Evolutionary conservation across 2,329 filamentous ascomycete species (phyloP), one percentile per base, ranked within the genome.

Genomic region (Albifimbria verrucaria): DNA sequence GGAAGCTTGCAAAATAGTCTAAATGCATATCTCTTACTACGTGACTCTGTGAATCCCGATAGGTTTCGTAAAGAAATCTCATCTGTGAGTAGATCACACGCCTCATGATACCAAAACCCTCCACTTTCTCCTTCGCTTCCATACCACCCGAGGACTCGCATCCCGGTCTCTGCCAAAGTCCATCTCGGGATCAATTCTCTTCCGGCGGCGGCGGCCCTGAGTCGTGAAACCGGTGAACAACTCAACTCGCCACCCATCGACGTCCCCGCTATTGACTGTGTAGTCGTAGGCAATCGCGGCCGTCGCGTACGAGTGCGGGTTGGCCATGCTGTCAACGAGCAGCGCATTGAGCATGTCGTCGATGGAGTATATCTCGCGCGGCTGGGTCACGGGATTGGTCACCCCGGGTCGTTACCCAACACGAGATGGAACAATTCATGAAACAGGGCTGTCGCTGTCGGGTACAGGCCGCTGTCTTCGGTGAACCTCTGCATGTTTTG

Each of bases 391-490:
- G 17, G 45, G 23, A 17, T 10, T 18, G 21, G 45, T 48, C 22
- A 25, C 23, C 4, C 45, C 45, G 11, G 11, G 23, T 20, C 23
- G 24, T 26, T 48, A n/a, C 45, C 45, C 21, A 48, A 24, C 11
- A 48, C 45, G 21, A 48, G 45, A 24, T 48, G 45, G 45, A 48
- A 48, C 45, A 48, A n/a, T 24, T 48, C 45, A 11, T 48, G 45
- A 24, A 48, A 48, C 45, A 48, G 25, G 45, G 11, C 22, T 17
- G 45, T n/a, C 15, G 45, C 45, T 26, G 17, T 32, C 15, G 45
- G 23, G 45, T 48, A 17, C n/a, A 25, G 45, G 23, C 15, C 15
- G 26, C 26, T 32, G 15, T 32, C 26, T 9, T 32, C 26, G 15
- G 26, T 32, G 26, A 32, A 32, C 26, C 26, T 32, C 26, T 32